Evolutionary conservation across 2,329 filamentous ascomycete genomes (phyloP), one percentile per base, ranked within the genome.

Genomic region (Endothia cerciana): DNA sequence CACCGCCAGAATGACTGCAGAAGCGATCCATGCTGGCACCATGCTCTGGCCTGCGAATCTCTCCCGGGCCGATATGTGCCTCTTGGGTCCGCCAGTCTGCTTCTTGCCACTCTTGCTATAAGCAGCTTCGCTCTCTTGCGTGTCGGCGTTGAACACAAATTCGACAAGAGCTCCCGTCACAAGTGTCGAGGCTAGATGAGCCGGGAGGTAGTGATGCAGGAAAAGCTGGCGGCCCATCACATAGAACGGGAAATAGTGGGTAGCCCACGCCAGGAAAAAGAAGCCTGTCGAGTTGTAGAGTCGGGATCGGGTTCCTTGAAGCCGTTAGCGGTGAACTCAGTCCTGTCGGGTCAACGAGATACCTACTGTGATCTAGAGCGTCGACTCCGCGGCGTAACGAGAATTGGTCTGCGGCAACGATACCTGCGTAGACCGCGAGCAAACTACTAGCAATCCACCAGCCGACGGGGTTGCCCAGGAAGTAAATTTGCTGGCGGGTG

Each of bases 201-300:
- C 93, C 0, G 95, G 95, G 3, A 99, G 87, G 76, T 99, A 99
- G 80, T 99, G 95, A 78, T 99, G 95, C 72, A 99, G 80, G 88
- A 99, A 99, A 70, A 97, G 89, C 78, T 99, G 94, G 73, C 94
- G 93, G 65, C 94, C 94, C 94, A 99, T 99, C 70, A 97, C 88
- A 82, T 89, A 99, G 84, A 99, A 99, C 62, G 94, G 94, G 78
- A 97, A 88, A 83, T 97, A 99, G 78, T 99, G 95, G 2, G 93
- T 94, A 17, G 92, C 93, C 95, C 95, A 99, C 64, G 93, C 93
- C 65, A 99, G 87, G 88, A 97, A 98, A 83, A 99, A 96, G 87
- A 99, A 99, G 30, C 95, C 95, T 0, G 95, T 98, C 63, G 93
- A 97, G 84, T 98, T 98, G 82, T 99, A 99, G 60, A 99, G 86